These are phyloP conservation scores for Mycosarcoma mackinlayi DNA, from an alignment of 1,284 basidiomycete species.

Conservation along the genomic window DNA sequence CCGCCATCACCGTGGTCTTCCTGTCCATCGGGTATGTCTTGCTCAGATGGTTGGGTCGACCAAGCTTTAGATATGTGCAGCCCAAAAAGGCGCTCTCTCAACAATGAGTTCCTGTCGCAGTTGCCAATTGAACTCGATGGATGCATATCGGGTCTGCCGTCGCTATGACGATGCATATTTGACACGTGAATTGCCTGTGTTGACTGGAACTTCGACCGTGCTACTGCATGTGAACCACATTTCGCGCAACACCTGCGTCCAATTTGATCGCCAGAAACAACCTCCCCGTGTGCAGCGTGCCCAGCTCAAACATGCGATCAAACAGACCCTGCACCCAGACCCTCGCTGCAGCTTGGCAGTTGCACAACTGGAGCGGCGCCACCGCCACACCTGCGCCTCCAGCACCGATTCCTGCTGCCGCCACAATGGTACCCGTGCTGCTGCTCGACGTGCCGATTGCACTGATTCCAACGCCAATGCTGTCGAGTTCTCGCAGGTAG, in stretches of 20 bases:
- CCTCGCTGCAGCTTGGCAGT: conserved; percentile 39
- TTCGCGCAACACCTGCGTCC: conserved; percentile 8
- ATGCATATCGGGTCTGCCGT: too few species aligned
- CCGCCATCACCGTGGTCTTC: conserved; percentile 42
- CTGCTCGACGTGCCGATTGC: too few species aligned
- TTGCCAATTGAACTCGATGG: too few species aligned
- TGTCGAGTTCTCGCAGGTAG: conserved; percentile 50
- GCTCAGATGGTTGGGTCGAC: conserved; percentile 31
- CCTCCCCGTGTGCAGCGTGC: conserved; percentile 20
- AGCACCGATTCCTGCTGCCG: too few species aligned
- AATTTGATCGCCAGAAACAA: conserved; percentile 46
- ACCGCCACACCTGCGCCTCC: neutral
- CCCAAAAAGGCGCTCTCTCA: conserved; percentile 17
- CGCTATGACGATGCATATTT: too few species aligned
- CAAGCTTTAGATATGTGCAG: conserved; percentile 36
- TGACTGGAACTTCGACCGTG: too few species aligned
- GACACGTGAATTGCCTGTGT: too few species aligned
- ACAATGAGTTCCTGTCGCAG: neutral
- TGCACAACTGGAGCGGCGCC: conserved; percentile 12
- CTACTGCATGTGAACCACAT: neutral
- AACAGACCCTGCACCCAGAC: conserved; percentile 51
- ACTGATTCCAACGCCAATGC: neutral
- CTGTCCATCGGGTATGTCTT: conserved; percentile 37
- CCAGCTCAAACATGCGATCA: conserved; percentile 54
- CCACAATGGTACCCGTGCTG: too few species aligned